phyloP scores from a whole-genome alignment of 2,329 filamentous ascomycete species.

The Exophiala aquamarina region DNA sequence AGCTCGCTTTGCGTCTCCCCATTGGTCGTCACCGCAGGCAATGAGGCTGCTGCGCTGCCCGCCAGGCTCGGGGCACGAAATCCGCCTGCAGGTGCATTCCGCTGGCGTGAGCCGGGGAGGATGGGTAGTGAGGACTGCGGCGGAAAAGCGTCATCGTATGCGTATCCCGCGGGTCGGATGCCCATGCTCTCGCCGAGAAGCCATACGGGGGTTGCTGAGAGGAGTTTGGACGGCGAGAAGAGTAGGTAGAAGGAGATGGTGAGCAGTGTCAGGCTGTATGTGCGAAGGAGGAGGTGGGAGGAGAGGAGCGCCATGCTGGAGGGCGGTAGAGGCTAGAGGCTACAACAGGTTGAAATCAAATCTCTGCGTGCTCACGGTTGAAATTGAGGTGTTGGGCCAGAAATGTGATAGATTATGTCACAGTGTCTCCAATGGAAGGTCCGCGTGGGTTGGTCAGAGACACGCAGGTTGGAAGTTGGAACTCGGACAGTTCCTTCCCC shows the following conservation, averaged over 20 bases:
- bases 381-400: too few species aligned
- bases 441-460: too few species aligned
- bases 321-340: neutral
- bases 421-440: too few species aligned
- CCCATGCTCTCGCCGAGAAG: constrained; percentile 27
- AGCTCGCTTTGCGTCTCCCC: neutral
- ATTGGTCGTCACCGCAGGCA: neutral
- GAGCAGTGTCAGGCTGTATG: constrained; percentile 20
- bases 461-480: too few species aligned
- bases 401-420: too few species aligned
- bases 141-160: constrained; percentile 6
- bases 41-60: neutral
- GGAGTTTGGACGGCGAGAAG: constrained; percentile 16
- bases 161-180: constrained; percentile 22
- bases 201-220: constrained; percentile 25
- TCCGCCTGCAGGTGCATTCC: neutral
- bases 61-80: neutral
- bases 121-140: constrained; percentile 3
- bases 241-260: constrained; percentile 24
- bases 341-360: too few species aligned
- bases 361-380: too few species aligned
- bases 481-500: too few species aligned
- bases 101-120: neutral
- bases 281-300: constrained; percentile 23
- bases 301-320: constrained; percentile 25